phyloP scores from a whole-genome alignment of 306 rosid genomes.

The Gastrolobium bilobum region DNA sequence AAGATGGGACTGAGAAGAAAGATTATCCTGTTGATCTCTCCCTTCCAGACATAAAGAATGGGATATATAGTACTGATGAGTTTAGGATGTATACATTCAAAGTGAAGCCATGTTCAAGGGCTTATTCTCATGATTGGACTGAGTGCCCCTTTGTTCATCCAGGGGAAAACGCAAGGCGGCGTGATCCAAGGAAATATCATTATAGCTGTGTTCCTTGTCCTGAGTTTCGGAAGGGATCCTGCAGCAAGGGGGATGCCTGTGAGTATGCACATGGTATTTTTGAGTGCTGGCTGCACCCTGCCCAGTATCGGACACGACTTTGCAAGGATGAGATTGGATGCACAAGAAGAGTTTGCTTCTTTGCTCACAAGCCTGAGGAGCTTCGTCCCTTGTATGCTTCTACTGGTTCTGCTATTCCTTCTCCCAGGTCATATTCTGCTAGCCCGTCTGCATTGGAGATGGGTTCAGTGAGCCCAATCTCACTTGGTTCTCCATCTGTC shows the following conservation, averaged over 20 bases:
- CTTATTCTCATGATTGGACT: constrained; percentile 96
- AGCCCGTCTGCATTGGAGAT: constrained; percentile 62
- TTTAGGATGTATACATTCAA: constrained; percentile 93
- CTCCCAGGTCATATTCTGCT: constrained; percentile 70
- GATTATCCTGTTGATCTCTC: constrained; percentile 85
- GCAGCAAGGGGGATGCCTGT: constrained; percentile 80
- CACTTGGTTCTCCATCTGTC: constrained; percentile 71
- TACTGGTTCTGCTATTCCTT: constrained; percentile 88
- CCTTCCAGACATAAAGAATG: constrained; percentile 91
- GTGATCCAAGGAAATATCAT: constrained; percentile 84
- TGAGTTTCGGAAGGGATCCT: constrained; percentile 82
- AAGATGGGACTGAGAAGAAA: constrained; percentile 71
- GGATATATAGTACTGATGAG: constrained; percentile 83
- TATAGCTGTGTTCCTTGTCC: constrained; percentile 94
- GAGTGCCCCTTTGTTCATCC: constrained; percentile 97
- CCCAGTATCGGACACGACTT: constrained; percentile 90
- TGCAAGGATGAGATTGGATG: constrained; percentile 90
- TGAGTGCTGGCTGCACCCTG: constrained; percentile 98
- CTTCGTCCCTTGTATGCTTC: constrained; percentile 91
- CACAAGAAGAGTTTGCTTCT: constrained; percentile 85
- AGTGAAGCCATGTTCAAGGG: constrained; percentile 94
- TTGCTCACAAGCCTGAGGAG: constrained; percentile 85
- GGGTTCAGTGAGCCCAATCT: constrained; percentile 62
- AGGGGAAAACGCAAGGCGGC: constrained; percentile 90
- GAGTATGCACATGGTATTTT: constrained; percentile 96